Base-by-base conservation (phyloP, 805 yeast genomes). In the Phaffomyces opuntiae region DNA sequence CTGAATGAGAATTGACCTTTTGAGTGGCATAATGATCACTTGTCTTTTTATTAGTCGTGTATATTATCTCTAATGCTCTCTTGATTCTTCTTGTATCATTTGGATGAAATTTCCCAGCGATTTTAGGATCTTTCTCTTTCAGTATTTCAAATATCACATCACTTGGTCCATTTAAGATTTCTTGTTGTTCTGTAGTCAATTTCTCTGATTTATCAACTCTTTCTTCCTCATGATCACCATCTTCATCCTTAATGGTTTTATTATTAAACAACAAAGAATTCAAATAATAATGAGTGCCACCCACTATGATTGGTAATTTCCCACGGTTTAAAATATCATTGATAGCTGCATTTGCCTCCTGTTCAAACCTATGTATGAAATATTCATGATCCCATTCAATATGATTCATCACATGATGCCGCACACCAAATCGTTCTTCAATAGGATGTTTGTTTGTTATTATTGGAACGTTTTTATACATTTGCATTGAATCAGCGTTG, bases 401-500 rank as follows among this genome's bases (percentile, higher is more conserved):
- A 62, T 88, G 95, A 53, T 93, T 81, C 78, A 93, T 81, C 1
- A 93, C 81, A 68, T 90, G 96, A 59, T 93, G 99, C 0, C 79
- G 74, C 0, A 93, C 59, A 0, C 88, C 91, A 7, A 73, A 69
- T 34, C 96, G 69, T 53, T 91, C 96, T 0, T 67, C 69, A 1
- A 83, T 49, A 0, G 99, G 98, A 56, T 93, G 98, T 57, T 93
- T 93, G 58, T 93, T 93, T 14, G 99, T 87, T 49, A 93, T 87
- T 11, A 78, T 77, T 13, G 84, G 87, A 1, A 80, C 66, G 0
- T 78, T 81, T 36, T 70, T 66, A 63, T 93, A 93, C 72, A 93
- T 85, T 64, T 93, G 99, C 97, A 93, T 90, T 1, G 98, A 88
- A 61, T 93, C 99, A 0, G 96, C 96, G 64, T 93, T 93, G 51